Conservation (phyloP, 75 land plant genomes). For the Isoetes taiwanensis region DNA sequence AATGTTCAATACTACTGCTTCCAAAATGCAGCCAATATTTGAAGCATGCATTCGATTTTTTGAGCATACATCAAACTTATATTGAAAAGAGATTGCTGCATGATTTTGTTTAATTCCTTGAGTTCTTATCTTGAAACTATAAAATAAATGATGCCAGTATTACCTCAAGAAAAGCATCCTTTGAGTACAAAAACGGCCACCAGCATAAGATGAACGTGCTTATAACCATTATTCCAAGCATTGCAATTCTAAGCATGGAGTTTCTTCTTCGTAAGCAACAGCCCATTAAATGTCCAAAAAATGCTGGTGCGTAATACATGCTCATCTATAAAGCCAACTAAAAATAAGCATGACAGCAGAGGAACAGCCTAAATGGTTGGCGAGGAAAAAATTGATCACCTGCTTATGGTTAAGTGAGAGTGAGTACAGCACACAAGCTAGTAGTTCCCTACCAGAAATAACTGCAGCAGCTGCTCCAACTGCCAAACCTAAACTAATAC, state of each 20-base stretch:
- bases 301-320: conserved; percentile 92
- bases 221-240: conserved; percentile 53
- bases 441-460: conserved; percentile 39
- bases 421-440: conserved; percentile 54
- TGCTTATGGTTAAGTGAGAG: conserved; percentile 93
- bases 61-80: not conserved
- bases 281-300: conserved; percentile 84
- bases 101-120: not conserved
- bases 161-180: conserved; percentile 44
- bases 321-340: conserved; percentile 56
- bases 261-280: conserved; percentile 43
- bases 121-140: not conserved
- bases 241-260: conserved; percentile 49
- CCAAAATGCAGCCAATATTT: not conserved
- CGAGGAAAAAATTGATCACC: conserved; percentile 20
- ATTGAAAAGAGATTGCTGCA: not conserved
- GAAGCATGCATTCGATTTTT: too few relatives aligned
- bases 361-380: not conserved
- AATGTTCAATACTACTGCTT: not conserved
- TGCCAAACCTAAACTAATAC: conserved; percentile 84
- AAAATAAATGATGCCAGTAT: not conserved
- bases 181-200: conserved; percentile 72
- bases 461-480: conserved; percentile 74
- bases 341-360: not conserved
- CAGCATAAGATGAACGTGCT: conserved; percentile 70